Percentiles rank a stretch among this genome's conserved stretches.
Conservation (phyloP, 2,329 filamentous ascomycete species). For the Colletotrichum kahawae region DNA sequence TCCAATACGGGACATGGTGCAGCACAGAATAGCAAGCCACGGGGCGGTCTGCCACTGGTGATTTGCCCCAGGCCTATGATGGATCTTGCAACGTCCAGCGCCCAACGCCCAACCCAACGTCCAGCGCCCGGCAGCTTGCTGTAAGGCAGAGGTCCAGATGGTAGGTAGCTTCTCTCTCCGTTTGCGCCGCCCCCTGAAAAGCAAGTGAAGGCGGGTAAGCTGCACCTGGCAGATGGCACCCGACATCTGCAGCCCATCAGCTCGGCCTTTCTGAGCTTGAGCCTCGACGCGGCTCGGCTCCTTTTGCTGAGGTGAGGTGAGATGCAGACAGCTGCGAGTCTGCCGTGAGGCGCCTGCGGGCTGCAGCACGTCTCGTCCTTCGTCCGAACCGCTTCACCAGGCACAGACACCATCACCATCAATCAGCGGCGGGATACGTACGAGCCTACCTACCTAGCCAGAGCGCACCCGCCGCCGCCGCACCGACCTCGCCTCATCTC, state of each 20-base stretch:
- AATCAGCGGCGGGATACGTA: neutral
- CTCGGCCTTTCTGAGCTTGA: neutral
- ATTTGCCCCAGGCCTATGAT: neutral
- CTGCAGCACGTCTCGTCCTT: neutral
- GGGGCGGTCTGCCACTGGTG: neutral
- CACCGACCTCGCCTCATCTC: slow-evolving; percentile 19
- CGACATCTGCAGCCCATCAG: neutral
- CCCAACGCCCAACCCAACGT: neutral
- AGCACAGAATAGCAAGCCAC: neutral
- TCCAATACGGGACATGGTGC: neutral
- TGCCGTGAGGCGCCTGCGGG: neutral
- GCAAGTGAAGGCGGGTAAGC: neutral
- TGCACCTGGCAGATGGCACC: neutral
- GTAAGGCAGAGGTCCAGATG: neutral
- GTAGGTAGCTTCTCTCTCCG: neutral
- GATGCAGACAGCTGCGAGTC: neutral
- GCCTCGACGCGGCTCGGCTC: neutral
- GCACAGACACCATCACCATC: neutral
- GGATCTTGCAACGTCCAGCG: neutral
- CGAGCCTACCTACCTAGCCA: neutral
- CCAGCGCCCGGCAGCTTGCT: neutral
- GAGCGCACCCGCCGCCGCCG: neutral
- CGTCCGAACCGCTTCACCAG: neutral
- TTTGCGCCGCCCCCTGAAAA: neutral
- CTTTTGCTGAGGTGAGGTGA: neutral